Evolutionary conservation across 1,284 basidiomycete genomes (phyloP).

Genomic region (Rhizopogon parksii): DNA sequence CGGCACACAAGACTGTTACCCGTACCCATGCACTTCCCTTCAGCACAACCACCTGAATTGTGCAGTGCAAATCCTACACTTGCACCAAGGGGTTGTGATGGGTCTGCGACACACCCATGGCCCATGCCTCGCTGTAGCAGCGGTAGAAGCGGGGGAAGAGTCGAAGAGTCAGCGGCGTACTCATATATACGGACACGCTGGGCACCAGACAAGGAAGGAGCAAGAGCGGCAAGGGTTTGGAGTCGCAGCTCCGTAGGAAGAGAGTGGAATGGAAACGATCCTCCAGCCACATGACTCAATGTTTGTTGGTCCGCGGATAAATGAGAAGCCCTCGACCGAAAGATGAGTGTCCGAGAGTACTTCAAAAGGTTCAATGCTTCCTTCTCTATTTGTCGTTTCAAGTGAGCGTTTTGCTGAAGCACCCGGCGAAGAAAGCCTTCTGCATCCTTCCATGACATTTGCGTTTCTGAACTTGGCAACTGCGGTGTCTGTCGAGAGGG

Average conservation of each 20-base stretch:
- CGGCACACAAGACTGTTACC: slow-evolving; percentile 33
- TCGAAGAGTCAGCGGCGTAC: slow-evolving; percentile 46
- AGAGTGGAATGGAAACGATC: slow-evolving; percentile 32
- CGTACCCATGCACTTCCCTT: slow-evolving; percentile 31
- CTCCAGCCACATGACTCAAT: slow-evolving; percentile 17
- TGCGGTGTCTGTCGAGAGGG: not conserved
- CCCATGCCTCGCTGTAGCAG: slow-evolving; percentile 19
- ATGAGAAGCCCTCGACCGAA: slow-evolving; percentile 23
- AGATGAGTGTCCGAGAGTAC: slow-evolving; percentile 44
- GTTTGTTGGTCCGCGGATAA: not conserved
- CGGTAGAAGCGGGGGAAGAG: slow-evolving; percentile 47
- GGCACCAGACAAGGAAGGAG: slow-evolving; percentile 48
- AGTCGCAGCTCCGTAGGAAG: slow-evolving; percentile 59
- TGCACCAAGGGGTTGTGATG: slow-evolving; percentile 23
- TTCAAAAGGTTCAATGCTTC: slow-evolving; percentile 48
- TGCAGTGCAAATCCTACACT: slow-evolving; percentile 9
- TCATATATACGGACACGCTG: slow-evolving; percentile 52
- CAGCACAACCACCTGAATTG: slow-evolving; percentile 17
- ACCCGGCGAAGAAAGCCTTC: slow-evolving; percentile 35
- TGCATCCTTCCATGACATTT: slow-evolving; percentile 30
- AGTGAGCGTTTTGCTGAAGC: slow-evolving; percentile 39
- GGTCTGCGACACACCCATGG: slow-evolving; percentile 30
- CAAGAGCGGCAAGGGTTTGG: slow-evolving; percentile 49
- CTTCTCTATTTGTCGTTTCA: slow-evolving; percentile 38
- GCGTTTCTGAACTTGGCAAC: slow-evolving; percentile 15